Conservation (phyloP, 352 stramenopile genomes). For the Pythium vanterpoolii region DNA sequence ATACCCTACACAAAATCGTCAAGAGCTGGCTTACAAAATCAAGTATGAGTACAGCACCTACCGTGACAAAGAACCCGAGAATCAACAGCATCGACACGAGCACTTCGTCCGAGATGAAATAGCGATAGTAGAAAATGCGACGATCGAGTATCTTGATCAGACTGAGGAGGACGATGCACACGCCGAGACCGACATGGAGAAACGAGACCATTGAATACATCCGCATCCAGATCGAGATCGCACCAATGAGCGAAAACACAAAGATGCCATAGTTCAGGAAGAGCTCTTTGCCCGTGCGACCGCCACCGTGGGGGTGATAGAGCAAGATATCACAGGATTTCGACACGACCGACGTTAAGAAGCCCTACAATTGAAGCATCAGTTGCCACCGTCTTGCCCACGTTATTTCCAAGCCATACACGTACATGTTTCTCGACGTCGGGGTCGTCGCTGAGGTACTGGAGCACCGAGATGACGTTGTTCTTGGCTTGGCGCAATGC, state of each 20-base stretch:
- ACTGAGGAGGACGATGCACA: constrained; percentile 60
- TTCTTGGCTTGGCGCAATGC: constrained; percentile 84
- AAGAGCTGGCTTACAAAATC: neutral
- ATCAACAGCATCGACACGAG: constrained; percentile 78
- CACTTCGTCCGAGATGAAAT: constrained; percentile 87
- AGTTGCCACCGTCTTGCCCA: no score
- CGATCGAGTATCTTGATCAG: constrained; percentile 81
- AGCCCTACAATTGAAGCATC: constrained; percentile 34
- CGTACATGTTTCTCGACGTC: constrained; percentile 71
- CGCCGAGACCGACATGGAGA: constrained; percentile 62
- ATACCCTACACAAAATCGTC: constrained; percentile 38
- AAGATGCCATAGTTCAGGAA: constrained; percentile 89
- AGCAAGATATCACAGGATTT: constrained; percentile 80
- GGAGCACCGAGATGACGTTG: constrained; percentile 75
- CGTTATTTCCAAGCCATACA: neutral
- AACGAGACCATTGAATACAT: constrained; percentile 85
- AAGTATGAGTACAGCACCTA: constrained; percentile 21
- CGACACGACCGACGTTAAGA: constrained; percentile 74
- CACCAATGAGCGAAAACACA: constrained; percentile 77
- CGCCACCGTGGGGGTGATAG: constrained; percentile 55
- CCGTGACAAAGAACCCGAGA: constrained; percentile 79
- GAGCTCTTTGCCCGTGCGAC: constrained; percentile 72
- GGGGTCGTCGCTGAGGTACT: constrained; percentile 80
- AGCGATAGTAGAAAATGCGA: constrained; percentile 86
- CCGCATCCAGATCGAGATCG: constrained; percentile 83